Evolutionary conservation across 495 filamentous ascomycete species (phyloP).

Genomic region (Polyplosphaeria fusca): DNA sequence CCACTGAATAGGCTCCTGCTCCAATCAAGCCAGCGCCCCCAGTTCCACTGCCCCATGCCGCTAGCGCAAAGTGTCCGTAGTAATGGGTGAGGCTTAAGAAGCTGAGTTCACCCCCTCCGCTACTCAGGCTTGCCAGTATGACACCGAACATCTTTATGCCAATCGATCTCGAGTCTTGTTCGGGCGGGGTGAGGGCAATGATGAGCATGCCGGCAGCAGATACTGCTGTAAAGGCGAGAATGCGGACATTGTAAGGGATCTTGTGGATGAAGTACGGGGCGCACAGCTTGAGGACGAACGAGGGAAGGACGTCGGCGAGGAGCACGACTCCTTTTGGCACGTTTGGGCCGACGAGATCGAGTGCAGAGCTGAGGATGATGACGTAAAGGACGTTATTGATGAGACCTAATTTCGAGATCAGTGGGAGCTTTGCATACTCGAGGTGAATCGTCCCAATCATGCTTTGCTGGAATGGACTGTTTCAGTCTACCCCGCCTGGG

Average conservation of each 20-base stretch:
- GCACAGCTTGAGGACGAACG: constrained; percentile 80
- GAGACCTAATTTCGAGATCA: constrained; percentile 68
- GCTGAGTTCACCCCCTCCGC: constrained; percentile 81
- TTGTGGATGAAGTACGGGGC: constrained; percentile 91
- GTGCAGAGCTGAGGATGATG: constrained; percentile 90
- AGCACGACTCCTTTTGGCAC: constrained; percentile 90
- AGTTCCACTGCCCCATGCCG: constrained; percentile 89
- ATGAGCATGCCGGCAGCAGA: constrained; percentile 83
- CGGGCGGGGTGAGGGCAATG: constrained; percentile 70
- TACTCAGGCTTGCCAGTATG: constrained; percentile 76
- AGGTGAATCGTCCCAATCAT: neutral
- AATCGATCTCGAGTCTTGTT: constrained; percentile 58
- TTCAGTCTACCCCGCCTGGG: too few species aligned
- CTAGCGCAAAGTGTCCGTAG: constrained; percentile 86
- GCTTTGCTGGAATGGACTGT: neutral
- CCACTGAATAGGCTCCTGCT: constrained; percentile 78
- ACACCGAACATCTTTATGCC: constrained; percentile 76
- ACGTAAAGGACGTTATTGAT: constrained; percentile 99
- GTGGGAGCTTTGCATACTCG: neutral
- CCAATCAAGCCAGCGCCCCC: constrained; percentile 86
- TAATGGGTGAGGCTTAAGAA: constrained; percentile 90
- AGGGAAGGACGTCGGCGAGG: constrained; percentile 86
- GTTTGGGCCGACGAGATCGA: constrained; percentile 83
- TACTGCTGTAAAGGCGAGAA: constrained; percentile 66
- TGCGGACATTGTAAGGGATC: constrained; percentile 72